A percentile compares a stretch with the other conserved stretches of the same genome.
Conservation (phyloP, 306 rosid species). For the Clitoria ternatea region DNA sequence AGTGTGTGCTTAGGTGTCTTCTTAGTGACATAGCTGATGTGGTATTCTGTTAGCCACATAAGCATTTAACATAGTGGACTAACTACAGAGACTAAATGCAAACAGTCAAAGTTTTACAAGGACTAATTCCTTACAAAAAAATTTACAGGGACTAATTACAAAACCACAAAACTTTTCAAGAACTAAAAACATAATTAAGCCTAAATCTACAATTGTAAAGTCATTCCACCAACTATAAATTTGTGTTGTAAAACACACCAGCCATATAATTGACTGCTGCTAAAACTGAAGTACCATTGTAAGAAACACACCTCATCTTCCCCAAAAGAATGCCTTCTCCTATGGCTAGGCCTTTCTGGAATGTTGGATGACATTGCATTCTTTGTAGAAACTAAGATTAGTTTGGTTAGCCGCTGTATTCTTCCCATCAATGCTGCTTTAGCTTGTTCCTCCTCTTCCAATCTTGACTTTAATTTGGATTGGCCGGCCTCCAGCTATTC, state of each 20-base stretch:
- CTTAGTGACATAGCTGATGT: no score
- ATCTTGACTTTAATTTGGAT: constrained; percentile 66
- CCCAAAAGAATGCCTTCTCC: constrained; percentile 86
- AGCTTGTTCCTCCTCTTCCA: constrained; percentile 92
- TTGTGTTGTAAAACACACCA: neutral
- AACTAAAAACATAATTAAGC: no score
- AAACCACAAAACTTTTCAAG: no score
- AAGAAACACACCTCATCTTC: constrained; percentile 76
- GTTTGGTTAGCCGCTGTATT: constrained; percentile 80
- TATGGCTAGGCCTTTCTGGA: constrained; percentile 54
- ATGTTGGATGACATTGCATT: constrained; percentile 54
- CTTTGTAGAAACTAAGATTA: constrained; percentile 81
- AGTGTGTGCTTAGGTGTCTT: no score
- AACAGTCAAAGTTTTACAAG: no score
- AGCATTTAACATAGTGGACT: no score
- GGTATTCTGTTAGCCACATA: no score
- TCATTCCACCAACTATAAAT: neutral
- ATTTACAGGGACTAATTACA: no score
- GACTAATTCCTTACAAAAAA: no score
- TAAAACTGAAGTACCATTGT: neutral
- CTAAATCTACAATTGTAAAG: neutral
- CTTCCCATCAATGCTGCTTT: constrained; percentile 93
- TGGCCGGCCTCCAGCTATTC: constrained; percentile 90
- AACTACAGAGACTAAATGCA: no score
- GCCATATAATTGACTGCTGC: neutral